Evolutionary conservation across 1,284 basidiomycete genomes (phyloP), one percentile per base, ranked within the genome.

Genomic region (Sporisorium iseilematis-ciliati): DNA sequence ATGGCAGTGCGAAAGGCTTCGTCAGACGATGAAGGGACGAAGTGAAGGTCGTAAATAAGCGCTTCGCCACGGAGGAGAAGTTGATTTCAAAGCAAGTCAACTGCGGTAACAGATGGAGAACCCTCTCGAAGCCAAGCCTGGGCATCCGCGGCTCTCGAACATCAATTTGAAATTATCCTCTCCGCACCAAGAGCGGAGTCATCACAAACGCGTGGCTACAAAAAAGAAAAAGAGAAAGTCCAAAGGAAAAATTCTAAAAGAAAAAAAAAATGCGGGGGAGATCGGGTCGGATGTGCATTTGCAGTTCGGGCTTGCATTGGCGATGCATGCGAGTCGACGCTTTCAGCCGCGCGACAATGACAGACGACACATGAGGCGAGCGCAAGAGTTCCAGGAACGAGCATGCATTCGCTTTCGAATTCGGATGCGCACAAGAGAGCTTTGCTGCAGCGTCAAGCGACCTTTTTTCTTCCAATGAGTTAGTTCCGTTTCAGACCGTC

Each of bases 211-310:
- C 49, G 49, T 51, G 49, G 51, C 23, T 26, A 40, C 35, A 50
- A 35, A 40, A 4, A n/a, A 16, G 18, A 35, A 38, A 38, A n/a
- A 49, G 31, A 38, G 2, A n/a, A 23, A 26, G 23, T 25, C 12
- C 49, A 42, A 41, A 35, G 33, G 59, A 54, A n/a, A 38, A 29
- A 57, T 20, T n/a, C 29, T 14, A 21, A 23, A 26, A 60, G 54
- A 45, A 50, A 48, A 23, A 26, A 60, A 58, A 45, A 50, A 48
- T 65, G 63, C 52, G 57, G 57, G 64, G 57, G 35, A 38, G 33
- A 59, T 50, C 64, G 64, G 57, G 49, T 66, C 57, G 52, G 46
- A 54, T 38, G 51, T 29, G 43, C 29, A 33, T 21, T 14, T 38
- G 33, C 35, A n/a, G n/a, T 38, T 11, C 35, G 16, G 12, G 14